Evolutionary conservation across 2,329 filamentous ascomycete genomes (phyloP).

Genomic region (Fusarium sp.): DNA sequence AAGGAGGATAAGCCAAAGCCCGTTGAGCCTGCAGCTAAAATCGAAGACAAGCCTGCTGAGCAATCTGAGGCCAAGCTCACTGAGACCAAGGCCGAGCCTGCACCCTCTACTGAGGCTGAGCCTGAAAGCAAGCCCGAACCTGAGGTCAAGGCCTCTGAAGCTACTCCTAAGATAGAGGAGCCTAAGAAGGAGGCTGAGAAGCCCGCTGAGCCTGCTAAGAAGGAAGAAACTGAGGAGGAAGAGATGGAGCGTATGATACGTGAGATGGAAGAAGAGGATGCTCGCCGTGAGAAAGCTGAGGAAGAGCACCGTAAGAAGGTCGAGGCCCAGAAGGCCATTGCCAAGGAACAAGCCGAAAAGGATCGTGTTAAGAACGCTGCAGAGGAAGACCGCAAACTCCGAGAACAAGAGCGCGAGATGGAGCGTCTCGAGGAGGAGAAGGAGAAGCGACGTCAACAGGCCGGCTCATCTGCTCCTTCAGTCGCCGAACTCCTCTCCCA

Average conservation of each 20-base stretch:
- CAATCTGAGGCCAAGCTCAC: conserved; percentile 12
- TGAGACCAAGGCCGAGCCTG: conserved; percentile 35
- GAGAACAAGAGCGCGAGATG: conserved; percentile 78
- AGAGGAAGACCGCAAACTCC: conserved; percentile 72
- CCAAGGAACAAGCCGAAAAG: conserved; percentile 62
- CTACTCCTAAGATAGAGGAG: conserved; percentile 40
- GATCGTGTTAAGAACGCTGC: conserved; percentile 58
- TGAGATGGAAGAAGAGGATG: conserved; percentile 64
- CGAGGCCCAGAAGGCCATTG: conserved; percentile 57
- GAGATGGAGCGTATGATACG: conserved; percentile 69
- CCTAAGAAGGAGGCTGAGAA: conserved; percentile 43
- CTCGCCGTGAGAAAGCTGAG: conserved; percentile 32
- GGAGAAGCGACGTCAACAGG: conserved; percentile 64
- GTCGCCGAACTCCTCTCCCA: conserved; percentile 64
- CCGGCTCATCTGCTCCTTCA: conserved; percentile 55
- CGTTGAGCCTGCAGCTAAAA: conserved; percentile 30
- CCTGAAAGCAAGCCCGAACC: conserved; percentile 41
- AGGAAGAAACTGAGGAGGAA: conserved; percentile 60
- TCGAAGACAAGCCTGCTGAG: conserved; percentile 49
- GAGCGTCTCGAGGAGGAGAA: conserved; percentile 78
- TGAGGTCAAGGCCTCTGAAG: conserved; percentile 45
- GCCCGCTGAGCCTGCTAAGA: conserved; percentile 44
- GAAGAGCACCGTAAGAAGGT: conserved; percentile 59
- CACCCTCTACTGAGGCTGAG: conserved; percentile 27
- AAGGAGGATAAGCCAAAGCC: conserved; percentile 46